Base-by-base conservation (phyloP, 2,329 filamentous ascomycete species). In the Diaporthe sp. region DNA sequence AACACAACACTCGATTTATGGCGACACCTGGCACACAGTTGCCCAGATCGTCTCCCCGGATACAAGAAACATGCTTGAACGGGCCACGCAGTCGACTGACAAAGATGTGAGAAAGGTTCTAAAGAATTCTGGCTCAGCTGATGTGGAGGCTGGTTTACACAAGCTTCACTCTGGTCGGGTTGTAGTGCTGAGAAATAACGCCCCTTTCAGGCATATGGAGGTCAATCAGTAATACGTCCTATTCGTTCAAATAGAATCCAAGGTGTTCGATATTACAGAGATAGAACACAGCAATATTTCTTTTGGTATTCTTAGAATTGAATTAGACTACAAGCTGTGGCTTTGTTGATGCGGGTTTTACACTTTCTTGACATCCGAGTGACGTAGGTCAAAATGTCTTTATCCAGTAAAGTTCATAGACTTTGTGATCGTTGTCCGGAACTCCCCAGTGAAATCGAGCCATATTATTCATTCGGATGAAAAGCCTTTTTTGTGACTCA, bases 31-130 rank as follows among this genome's bases (percentile, higher is more conserved):
- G 66, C 66, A 69, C 35, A 55, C 66, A 0, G 25, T 69, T 38
- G 66, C 66, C 30, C 66, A 69, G 47, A 33, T 69, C 9, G 22
- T 69, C 8, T 69, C 66, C 8, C 47, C 66, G 7, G 66, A 69
- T 8, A 45, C 45, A 3, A 4, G 28, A 12, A 30, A 33, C 38
- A 19, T 28, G 66, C 54, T 54, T 15, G 52, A 55, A 15, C 38
- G 40, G 22, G 45, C 45, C 6, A 50, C 45, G 4, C n/a, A 22
- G 45, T 50, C 45, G n/a, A 50, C 45, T 10, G 45, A 50, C n/a
- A 6, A 50, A 10, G 45, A 68, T 38, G 42, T 69, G 4, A 55
- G 6, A 13, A 4, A 38, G 35, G 28, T 9, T 10, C 7, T 69
- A 7, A 54, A 30, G 25, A 19, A 38, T 12, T 4, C 25, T 40